Evolutionary conservation across 805 yeast species (phyloP).

Genomic region (Kluyveromyces nonfermentans): DNA sequence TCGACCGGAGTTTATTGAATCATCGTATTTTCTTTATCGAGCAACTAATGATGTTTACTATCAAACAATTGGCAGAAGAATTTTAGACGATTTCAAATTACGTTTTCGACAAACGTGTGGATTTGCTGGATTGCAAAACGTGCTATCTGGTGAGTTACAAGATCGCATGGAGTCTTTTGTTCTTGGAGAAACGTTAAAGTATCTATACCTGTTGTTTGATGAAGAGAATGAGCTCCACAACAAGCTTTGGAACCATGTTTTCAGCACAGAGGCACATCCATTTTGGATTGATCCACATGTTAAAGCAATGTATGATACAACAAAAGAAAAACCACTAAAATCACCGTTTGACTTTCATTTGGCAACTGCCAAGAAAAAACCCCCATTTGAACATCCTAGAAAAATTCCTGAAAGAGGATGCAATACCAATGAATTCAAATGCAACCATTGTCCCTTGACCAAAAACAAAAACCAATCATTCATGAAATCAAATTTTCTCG

Average conservation of each 20-base stretch:
- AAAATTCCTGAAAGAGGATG: not conserved
- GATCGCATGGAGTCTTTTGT: constrained; percentile 91
- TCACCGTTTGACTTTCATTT: not conserved
- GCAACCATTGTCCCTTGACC: not conserved
- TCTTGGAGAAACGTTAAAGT: constrained; percentile 78
- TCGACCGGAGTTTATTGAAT: constrained; percentile 86
- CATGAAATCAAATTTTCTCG: not conserved
- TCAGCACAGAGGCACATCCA: constrained; percentile 91
- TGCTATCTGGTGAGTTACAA: constrained; percentile 51
- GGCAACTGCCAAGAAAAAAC: not conserved
- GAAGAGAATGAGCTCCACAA: constrained; percentile 47
- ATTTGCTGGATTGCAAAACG: constrained; percentile 64
- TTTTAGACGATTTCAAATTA: constrained; percentile 45
- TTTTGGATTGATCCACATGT: constrained; percentile 51
- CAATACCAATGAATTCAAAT: not conserved
- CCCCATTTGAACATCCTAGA: not conserved
- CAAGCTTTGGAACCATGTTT: constrained; percentile 35
- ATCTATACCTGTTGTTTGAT: constrained; percentile 72
- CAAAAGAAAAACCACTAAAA: not conserved
- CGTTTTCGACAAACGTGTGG: constrained; percentile 63
- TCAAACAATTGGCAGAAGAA: constrained; percentile 60
- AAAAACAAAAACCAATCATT: not conserved
- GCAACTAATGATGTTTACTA: constrained; percentile 85
- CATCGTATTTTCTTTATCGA: constrained; percentile 71
- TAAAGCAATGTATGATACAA: constrained; percentile 17